Percentiles rank a stretch among this genome's conserved stretches.
These are phyloP conservation scores for Pseudogymnoascus sp. DNA, from an alignment of 2,329 filamentous ascomycete species.

Conservation along the genomic window DNA sequence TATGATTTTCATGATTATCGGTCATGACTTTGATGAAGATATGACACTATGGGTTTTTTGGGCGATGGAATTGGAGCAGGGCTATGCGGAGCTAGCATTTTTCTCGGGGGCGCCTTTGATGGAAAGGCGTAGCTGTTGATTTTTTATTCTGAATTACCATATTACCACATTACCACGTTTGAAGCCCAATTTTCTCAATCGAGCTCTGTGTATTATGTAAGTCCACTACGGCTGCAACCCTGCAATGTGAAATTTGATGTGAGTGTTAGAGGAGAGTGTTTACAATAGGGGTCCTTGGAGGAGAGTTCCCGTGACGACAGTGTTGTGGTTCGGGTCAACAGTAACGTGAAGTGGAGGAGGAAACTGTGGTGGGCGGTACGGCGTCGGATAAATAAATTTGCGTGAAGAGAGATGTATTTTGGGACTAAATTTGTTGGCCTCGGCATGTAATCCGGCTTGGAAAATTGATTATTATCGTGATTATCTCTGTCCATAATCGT, in stretches of 20 bases:
- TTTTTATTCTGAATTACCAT: background rate
- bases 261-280: background rate
- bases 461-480: background rate
- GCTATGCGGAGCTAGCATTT: background rate
- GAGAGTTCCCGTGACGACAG: background rate
- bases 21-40: conserved; percentile 9
- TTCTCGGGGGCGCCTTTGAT: background rate
- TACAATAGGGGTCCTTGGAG: background rate
- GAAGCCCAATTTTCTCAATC: background rate
- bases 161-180: background rate
- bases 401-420: background rate
- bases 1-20: conserved; percentile 6
- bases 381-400: background rate
- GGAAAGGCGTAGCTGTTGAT: background rate
- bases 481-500: background rate
- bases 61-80: conserved; percentile 5
- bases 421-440: background rate
- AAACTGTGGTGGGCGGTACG: background rate
- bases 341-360: background rate
- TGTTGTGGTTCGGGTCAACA: background rate
- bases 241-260: background rate
- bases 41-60: conserved; percentile 7
- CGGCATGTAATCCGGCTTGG: background rate
- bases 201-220: background rate
- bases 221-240: background rate